phyloP scores from a whole-genome alignment of 1,284 basidiomycete genomes.

The Rhizopogon hawkerae region DNA sequence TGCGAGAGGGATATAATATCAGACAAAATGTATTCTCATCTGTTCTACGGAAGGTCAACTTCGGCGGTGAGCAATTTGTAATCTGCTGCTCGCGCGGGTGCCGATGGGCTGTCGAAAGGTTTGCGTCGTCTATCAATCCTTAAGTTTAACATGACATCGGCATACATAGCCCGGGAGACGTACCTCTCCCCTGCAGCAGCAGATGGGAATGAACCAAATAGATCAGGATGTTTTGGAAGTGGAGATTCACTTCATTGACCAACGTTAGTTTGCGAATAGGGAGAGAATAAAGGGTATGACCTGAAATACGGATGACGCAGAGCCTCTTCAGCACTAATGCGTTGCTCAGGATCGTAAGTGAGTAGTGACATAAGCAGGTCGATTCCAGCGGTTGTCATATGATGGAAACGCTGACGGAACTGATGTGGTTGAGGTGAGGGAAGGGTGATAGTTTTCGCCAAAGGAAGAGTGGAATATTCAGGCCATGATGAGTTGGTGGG shows the following conservation, averaged over 20 bases:
- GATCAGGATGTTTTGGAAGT: slow-evolving; percentile 92
- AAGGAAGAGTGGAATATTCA: slow-evolving; percentile 67
- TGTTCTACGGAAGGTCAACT: slow-evolving; percentile 14
- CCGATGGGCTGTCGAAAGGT: slow-evolving; percentile 69
- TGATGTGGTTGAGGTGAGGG: slow-evolving; percentile 69
- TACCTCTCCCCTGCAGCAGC: slow-evolving; percentile 95
- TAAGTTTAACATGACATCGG: slow-evolving; percentile 4
- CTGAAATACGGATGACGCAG: slow-evolving; percentile 87
- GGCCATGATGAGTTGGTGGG: slow-evolving; percentile 87
- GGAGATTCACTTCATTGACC: slow-evolving; percentile 70
- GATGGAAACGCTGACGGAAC: slow-evolving; percentile 71
- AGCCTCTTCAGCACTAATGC: slow-evolving; percentile 85
- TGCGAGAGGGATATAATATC: not conserved
- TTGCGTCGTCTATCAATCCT: slow-evolving; percentile 51
- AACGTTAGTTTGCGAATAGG: slow-evolving; percentile 8
- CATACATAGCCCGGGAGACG: slow-evolving; percentile 21
- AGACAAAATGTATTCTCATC: not conserved
- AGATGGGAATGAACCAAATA: slow-evolving; percentile 94
- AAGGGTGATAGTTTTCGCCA: slow-evolving; percentile 72
- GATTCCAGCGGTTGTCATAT: slow-evolving; percentile 75
- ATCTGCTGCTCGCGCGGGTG: slow-evolving; percentile 58
- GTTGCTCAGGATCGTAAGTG: slow-evolving; percentile 79
- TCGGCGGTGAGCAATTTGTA: slow-evolving; percentile 43
- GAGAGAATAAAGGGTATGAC: slow-evolving; percentile 31
- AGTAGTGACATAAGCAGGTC: slow-evolving; percentile 80